Base-by-base conservation (phyloP, 176 grass and related monocot genomes). In the Aegilops speltoides region DNA sequence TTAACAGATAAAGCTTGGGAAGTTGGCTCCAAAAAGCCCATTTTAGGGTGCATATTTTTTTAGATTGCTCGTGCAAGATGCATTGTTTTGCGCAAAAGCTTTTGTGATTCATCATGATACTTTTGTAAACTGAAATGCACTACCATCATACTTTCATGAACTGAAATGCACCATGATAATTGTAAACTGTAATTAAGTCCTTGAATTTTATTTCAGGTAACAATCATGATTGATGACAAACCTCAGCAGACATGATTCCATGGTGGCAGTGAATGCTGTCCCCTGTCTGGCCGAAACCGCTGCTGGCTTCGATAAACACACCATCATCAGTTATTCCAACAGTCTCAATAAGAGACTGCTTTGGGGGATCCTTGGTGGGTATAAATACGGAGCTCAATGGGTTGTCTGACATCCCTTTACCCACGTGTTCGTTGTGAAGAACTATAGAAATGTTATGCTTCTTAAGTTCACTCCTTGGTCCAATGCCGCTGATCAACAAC, bases 171-270 rank as follows among this genome's bases (percentile, higher is more conserved):
- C 7, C 19, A 26, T 32, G 60, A 85, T 76, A 60, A 32, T 45
- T 54, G 50, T 19, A 54, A 54, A 54, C 50, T 19, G 20, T 45
- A 41, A 66, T 84, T 1, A 68, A 68, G 15, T 24, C 10, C 60
- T 16, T 68, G 4, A 41, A 36, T 70, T 80, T 83, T 72, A 52
- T 33, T 71, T 34, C 19, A 70, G 81, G 24, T 86, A 34, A 67
- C 33, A 62, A 64, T 63, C 10, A 28, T 62, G 84, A 80, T 64
- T 29, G 83, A 84, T 31, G 22, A 4, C 83, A 78, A 65, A 95
- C 96, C 96, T 98, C 96, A 26, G 93, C 96, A 4, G 96, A 98
- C 90, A 95, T 94, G 76, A 98, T 98, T 80, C 96, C 96, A 43
- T 98, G 96, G 86, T 98, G 93, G 61, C 92, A 94, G 33, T 86